Percentiles rank a stretch among this genome's conserved stretches.
Conservation (phyloP, 352 stramenopile species). For the Lagenidium sp. region DNA sequence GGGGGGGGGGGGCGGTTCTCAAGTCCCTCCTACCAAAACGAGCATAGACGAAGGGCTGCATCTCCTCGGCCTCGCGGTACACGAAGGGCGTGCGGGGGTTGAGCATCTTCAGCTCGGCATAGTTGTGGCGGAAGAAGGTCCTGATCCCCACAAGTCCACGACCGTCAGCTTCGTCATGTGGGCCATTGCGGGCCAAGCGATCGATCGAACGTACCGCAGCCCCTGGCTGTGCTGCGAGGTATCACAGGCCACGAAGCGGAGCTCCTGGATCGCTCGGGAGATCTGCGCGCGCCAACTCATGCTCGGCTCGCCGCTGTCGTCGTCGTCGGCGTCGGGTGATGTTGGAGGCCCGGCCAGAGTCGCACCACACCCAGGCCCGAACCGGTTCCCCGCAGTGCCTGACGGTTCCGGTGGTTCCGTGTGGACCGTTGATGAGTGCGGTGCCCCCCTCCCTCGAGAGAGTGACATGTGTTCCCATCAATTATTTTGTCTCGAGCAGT, state of each 20-base stretch:
- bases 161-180: background rate
- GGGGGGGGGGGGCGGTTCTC: too few relatives aligned
- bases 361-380: background rate
- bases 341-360: background rate
- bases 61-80: conserved; percentile 82
- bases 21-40: conserved; percentile 66
- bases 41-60: conserved; percentile 84
- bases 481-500: too few relatives aligned
- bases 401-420: conserved; percentile 7
- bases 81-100: conserved; percentile 78
- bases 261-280: conserved; percentile 74
- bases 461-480: conserved; percentile 4
- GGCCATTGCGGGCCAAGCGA: too few relatives aligned
- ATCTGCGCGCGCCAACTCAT: conserved; percentile 89
- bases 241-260: conserved; percentile 79
- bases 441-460: too few relatives aligned
- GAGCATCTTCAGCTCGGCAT: conserved; percentile 84
- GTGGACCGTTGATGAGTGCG: background rate
- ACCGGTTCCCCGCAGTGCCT: conserved; percentile 2
- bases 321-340: too few relatives aligned
- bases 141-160: conserved; percentile 13
- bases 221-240: conserved; percentile 78
- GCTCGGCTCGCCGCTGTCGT: background rate
- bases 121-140: conserved; percentile 84
- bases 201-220: conserved; percentile 65